Base-by-base conservation (phyloP, 306 rosid species). In the Vigna hirtella region DNA sequence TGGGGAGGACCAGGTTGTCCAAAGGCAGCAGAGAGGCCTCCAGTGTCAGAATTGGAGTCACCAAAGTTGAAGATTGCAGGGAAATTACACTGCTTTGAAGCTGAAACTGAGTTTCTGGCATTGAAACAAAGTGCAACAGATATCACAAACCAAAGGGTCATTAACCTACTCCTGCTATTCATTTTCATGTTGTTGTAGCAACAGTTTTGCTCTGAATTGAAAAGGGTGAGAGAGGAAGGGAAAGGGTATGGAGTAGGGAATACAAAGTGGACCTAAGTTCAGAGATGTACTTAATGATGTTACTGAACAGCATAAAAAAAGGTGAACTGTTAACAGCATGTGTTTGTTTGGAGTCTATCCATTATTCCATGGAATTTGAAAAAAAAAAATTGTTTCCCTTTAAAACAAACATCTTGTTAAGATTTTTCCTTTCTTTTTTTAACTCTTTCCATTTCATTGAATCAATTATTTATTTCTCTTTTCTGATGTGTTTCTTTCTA, bases 11-110 rank as follows among this genome's bases (percentile, higher is more conserved):
- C 86, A 16, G 91, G 79, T 78, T 94, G 98, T 50, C 98, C 98
- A 69, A 92, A 91, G 5, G 90, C 91, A 6, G 98, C 97, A 18
- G 98, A 90, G 34, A 94, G 87, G 30, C 98, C 97, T 8, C 98
- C 98, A 0, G 98, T 94, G 91, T 92, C 97, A 15, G 98, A 94
- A 82, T 94, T 94, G 1, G 97, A 91, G 79, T 94, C 93, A 2
- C 98, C 98, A 14, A 90, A 94, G 88, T 91, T 94, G 85, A 89
- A 92, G n/a, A 94, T 77, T 5, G 94, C 98, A 4, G 93, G 91
- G 50, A 92, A 94, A 11, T 90, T 17, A 70, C 98, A 94, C 2
- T 82, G 68, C 10, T 15, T 74, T 45, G 79, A 65, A 45, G 4
- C 76, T 7, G 18, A 77, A 17, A 17, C 26, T 76, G 84, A 56